Evolutionary conservation across 1,139 yeast species (phyloP).

Genomic region (Trichomonascaceae sp.): DNA sequence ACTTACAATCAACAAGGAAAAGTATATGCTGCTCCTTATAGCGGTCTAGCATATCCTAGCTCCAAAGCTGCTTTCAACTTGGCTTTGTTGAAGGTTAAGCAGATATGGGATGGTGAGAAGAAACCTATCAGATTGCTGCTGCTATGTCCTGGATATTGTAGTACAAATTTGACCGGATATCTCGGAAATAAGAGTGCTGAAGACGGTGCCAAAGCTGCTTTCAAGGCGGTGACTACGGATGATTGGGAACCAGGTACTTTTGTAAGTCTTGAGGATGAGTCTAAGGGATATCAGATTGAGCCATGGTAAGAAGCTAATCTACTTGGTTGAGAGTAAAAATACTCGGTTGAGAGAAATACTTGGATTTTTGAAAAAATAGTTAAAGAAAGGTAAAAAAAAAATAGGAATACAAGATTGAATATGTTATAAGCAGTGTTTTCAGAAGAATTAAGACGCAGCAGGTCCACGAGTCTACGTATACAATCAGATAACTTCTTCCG

Average conservation of each 20-base stretch:
- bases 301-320: slow-evolving; percentile 6
- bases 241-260: neutral
- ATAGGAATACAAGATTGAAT: no score
- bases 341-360: no score
- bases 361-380: no score
- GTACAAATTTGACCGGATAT: slow-evolving; percentile 1
- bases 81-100: neutral
- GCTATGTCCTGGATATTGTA: slow-evolving; percentile 6
- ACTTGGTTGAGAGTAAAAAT: no score
- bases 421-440: no score
- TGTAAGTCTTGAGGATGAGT: neutral
- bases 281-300: neutral
- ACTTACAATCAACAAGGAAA: neutral
- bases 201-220: slow-evolving; percentile 7
- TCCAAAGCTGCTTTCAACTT: slow-evolving; percentile 6
- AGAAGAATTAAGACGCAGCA: no score
- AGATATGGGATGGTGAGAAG: neutral
- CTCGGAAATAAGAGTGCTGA: slow-evolving; percentile 1
- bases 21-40: neutral
- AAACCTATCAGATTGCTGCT: neutral
- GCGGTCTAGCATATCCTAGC: neutral
- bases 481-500: no score
- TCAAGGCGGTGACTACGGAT: slow-evolving; percentile 3
- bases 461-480: no score
- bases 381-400: no score